Percentiles rank a stretch among this genome's conserved stretches.
These are phyloP conservation scores for Talaromyces marneffei DNA, from an alignment of 2,329 filamentous ascomycete genomes.

Conservation along the genomic window DNA sequence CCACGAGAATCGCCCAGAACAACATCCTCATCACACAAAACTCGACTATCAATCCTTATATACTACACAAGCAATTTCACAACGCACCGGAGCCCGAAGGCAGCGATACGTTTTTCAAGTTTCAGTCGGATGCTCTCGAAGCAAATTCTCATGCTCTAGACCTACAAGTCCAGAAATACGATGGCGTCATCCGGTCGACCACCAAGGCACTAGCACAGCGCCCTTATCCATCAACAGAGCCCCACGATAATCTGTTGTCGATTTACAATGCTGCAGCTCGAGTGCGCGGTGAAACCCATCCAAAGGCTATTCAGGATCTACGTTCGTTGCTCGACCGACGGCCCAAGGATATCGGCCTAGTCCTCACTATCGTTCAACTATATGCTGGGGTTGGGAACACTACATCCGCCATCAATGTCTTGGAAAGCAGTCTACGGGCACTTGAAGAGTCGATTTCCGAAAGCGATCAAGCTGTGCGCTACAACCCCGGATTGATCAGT, in stretches of 20 bases:
- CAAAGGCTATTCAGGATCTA: conserved; percentile 64
- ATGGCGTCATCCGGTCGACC: conserved; percentile 54
- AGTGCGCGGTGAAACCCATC: conserved; percentile 53
- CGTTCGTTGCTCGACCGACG: conserved; percentile 65
- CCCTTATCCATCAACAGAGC: conserved; percentile 45
- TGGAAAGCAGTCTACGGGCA: conserved; percentile 68
- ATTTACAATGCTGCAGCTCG: conserved; percentile 70
- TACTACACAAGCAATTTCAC: conserved; percentile 53
- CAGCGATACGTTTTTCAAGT: conserved; percentile 54
- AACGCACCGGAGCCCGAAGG: conserved; percentile 42
- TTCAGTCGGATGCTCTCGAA: conserved; percentile 50
- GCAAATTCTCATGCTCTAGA: conserved; percentile 53
- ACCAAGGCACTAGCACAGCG: conserved; percentile 45
- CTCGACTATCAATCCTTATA: conserved; percentile 50
- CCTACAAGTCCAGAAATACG: conserved; percentile 55
- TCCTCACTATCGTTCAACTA: conserved; percentile 74
- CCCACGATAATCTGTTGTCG: conserved; percentile 51
- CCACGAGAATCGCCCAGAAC: conserved; percentile 54
- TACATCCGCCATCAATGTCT: conserved; percentile 64
- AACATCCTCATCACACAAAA: conserved; percentile 49
- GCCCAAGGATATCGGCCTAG: conserved; percentile 72
- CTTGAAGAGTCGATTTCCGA: conserved; percentile 58
- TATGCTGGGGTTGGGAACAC: conserved; percentile 68
- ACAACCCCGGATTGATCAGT: conserved; percentile 77
- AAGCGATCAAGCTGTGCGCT: conserved; percentile 64